Conservation (phyloP, 129 eudicot genomes). For the Heracleum sosnowskyi region DNA sequence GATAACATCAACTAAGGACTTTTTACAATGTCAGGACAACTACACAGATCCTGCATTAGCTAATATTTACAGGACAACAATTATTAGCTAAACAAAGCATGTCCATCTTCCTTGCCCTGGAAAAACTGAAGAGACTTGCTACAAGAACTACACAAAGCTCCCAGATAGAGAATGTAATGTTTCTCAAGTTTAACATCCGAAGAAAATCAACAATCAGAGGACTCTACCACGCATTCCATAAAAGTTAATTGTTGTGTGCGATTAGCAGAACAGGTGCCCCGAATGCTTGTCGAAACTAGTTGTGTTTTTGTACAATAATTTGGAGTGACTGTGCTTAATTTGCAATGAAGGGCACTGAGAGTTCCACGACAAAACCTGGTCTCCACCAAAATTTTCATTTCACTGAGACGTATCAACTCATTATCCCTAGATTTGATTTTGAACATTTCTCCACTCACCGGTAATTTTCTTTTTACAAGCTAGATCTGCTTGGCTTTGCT, state of each 20-base stretch:
- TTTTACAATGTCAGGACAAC: background rate
- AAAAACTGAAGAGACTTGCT: constrained; percentile 2
- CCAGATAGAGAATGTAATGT: background rate
- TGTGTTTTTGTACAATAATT: no score
- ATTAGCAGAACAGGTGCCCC: no score
- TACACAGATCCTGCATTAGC: background rate
- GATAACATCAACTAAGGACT: background rate
- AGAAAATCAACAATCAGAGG: no score
- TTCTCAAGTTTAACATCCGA: no score
- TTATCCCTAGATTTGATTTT: background rate
- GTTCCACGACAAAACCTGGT: background rate
- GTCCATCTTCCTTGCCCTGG: no score
- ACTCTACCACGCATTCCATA: no score
- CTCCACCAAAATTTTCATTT: background rate
- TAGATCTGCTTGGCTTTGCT: background rate
- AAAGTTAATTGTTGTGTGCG: no score
- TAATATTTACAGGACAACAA: background rate
- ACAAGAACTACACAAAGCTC: background rate
- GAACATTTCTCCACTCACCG: no score
- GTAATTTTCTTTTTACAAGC: background rate
- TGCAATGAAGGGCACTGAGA: background rate
- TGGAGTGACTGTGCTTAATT: background rate
- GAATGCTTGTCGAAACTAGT: no score
- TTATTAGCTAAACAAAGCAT: background rate
- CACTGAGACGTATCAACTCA: no score